Evolutionary conservation across 306 rosid species (phyloP), one percentile per base, ranked within the genome.

Genomic region (Cicer judaicum): DNA sequence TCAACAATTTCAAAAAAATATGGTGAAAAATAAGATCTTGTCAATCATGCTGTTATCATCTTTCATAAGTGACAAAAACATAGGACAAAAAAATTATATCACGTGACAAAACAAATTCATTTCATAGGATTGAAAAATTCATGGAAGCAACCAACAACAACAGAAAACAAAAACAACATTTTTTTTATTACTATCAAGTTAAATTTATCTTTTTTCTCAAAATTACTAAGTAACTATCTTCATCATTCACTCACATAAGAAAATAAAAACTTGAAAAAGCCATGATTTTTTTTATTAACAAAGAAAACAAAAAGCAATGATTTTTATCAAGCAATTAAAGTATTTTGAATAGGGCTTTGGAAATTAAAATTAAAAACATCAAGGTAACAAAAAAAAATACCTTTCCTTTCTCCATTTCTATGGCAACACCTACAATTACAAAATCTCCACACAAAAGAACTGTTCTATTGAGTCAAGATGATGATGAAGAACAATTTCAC

Each of bases 341-440:
- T 36, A 52, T 47, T 36, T 64, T 16, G 66, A 72, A 72, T 44
- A 12, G 19, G 65, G 65, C 3, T 34, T 42, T 59, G 1, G 5
- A 60, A 60, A n/a, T 59, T 5, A 29, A 13, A 60, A 6, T 60
- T 5, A 34, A 12, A 8, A 5, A 38, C 5, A 52, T 11, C 40
- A 11, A 60, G 7, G 19, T 10, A 59, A 59, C 42, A 57, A 13
- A 42, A 55, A 66, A 15, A 41, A 77, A 52, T 79, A 91, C 98
- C 98, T 91, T 91, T 75, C 87, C 89, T 60, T 82, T 90, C 87
- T 85, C 91, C 96, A 93, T 93, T 88, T 88, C 60, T 85, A 7
- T 42, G 5, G 5, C 41, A 57, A 24, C 64, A 57, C 80, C 80
- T 60, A 68, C 71, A 59, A 18, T 14, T 41, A 18, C 6, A 65